Conservation (phyloP, 768 basidiomycete species). For the Russula brevipes region DNA sequence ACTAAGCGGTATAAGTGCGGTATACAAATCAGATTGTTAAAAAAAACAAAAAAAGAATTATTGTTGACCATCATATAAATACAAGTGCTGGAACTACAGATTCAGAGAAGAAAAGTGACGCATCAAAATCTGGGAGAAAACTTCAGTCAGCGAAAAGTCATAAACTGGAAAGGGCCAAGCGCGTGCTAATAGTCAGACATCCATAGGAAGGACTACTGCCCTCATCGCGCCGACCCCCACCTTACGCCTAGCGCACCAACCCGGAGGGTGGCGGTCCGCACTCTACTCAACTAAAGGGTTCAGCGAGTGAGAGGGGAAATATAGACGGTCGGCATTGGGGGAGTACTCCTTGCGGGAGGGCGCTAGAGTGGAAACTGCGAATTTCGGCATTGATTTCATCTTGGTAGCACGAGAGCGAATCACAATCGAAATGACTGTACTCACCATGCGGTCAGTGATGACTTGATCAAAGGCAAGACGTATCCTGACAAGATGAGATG, state of each 20-base stretch:
- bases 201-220: slow-evolving; percentile 74
- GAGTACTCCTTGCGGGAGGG: slow-evolving; percentile 64
- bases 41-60: no score
- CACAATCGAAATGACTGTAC: neutral
- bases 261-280: slow-evolving; percentile 52
- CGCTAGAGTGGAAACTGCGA: slow-evolving; percentile 85
- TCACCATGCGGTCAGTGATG: neutral
- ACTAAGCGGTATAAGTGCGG: no score
- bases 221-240: slow-evolving; percentile 71
- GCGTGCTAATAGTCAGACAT: slow-evolving; percentile 57
- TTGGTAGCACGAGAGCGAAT: slow-evolving; percentile 7
- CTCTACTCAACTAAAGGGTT: slow-evolving; percentile 58
- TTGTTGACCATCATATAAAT: no score
- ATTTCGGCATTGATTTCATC: slow-evolving; percentile 49
- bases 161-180: neutral
- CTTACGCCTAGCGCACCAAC: slow-evolving; percentile 66
- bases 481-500: neutral
- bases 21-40: no score
- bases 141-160: neutral
- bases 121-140: neutral
- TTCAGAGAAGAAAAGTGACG: neutral
- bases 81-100: no score
- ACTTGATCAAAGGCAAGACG: neutral
- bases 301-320: slow-evolving; percentile 61
- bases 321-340: slow-evolving; percentile 63